phyloP scores from a whole-genome alignment of 768 basidiomycete genomes.

The Lactifluus volemus region DNA sequence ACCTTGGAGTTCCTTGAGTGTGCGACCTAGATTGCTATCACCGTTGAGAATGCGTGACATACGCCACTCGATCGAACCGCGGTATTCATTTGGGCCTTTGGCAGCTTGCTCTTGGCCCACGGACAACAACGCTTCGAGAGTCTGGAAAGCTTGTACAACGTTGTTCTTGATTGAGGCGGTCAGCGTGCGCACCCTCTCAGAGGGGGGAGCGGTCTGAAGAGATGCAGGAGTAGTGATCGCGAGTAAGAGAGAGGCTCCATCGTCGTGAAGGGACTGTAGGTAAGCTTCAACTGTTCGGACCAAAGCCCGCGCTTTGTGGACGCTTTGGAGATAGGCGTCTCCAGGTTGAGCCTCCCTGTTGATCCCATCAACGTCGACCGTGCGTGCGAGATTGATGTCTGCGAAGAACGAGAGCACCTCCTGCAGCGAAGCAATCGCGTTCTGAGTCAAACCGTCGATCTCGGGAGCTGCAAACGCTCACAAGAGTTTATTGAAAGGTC shows the following conservation, averaged over 20 bases:
- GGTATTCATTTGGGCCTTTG: constrained; percentile 60
- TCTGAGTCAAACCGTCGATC: constrained; percentile 35
- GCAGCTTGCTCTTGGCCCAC: constrained; percentile 67
- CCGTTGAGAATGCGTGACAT: constrained; percentile 61
- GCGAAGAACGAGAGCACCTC: constrained; percentile 50
- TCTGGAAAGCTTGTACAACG: constrained; percentile 44
- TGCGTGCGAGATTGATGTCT: constrained; percentile 70
- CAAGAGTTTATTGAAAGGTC: neutral
- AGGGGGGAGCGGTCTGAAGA: constrained; percentile 5
- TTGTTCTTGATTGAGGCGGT: constrained; percentile 48
- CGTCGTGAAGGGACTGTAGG: constrained; percentile 69
- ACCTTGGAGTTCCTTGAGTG: constrained; percentile 23
- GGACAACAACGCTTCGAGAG: constrained; percentile 51
- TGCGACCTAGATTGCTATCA: constrained; percentile 36
- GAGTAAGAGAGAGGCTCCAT: constrained; percentile 50
- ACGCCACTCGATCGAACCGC: constrained; percentile 69
- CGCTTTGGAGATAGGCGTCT: constrained; percentile 50
- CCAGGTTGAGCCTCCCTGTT: constrained; percentile 39
- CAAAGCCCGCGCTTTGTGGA: constrained; percentile 58
- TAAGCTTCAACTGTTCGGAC: constrained; percentile 62
- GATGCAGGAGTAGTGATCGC: constrained; percentile 41
- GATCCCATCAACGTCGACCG: constrained; percentile 77
- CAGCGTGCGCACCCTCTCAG: constrained; percentile 30
- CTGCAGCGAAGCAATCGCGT: constrained; percentile 47
- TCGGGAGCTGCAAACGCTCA: constrained; percentile 17